Conservation (phyloP, 1,139 yeast genomes). For the Zygosaccharomyces pseudobailii region DNA sequence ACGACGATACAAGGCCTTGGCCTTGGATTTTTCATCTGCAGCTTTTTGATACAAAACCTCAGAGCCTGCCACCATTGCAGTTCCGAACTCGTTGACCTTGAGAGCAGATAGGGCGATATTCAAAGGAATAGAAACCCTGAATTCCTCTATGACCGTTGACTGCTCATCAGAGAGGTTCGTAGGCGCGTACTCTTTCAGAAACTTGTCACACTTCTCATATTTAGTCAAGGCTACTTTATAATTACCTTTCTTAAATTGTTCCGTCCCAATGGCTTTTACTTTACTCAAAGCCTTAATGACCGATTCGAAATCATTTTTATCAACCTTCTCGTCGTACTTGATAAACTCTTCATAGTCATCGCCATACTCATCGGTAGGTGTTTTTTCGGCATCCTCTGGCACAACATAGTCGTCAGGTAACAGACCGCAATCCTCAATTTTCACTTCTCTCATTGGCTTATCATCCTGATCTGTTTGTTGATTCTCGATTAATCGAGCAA, state of each 20-base stretch:
- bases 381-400: constrained; percentile 41
- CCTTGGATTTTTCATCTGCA: constrained; percentile 62
- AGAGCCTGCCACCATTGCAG: constrained; percentile 55
- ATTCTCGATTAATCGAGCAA: constrained; percentile 74
- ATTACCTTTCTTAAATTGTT: constrained; percentile 61
- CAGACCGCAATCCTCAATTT: constrained; percentile 76
- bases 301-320: constrained; percentile 52
- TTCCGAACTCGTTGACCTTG: constrained; percentile 54
- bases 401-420: constrained; percentile 53
- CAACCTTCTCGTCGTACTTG: constrained; percentile 67
- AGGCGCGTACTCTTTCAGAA: constrained; percentile 69
- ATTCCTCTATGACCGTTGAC: constrained; percentile 42
- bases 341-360: constrained; percentile 76
- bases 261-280: constrained; percentile 79
- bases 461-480: constrained; percentile 58
- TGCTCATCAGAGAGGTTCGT: constrained; percentile 58
- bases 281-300: constrained; percentile 61
- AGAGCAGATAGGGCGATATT: constrained; percentile 75
- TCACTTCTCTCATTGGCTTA: constrained; percentile 60
- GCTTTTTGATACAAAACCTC: constrained; percentile 62
- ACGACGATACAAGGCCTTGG: constrained; percentile 83
- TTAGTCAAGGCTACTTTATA: constrained; percentile 54
- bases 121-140: constrained; percentile 59
- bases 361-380: constrained; percentile 66
- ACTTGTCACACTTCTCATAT: constrained; percentile 65